Base-by-base conservation (phyloP, 2,329 filamentous ascomycete genomes). In the Beauveria brongniartii region DNA sequence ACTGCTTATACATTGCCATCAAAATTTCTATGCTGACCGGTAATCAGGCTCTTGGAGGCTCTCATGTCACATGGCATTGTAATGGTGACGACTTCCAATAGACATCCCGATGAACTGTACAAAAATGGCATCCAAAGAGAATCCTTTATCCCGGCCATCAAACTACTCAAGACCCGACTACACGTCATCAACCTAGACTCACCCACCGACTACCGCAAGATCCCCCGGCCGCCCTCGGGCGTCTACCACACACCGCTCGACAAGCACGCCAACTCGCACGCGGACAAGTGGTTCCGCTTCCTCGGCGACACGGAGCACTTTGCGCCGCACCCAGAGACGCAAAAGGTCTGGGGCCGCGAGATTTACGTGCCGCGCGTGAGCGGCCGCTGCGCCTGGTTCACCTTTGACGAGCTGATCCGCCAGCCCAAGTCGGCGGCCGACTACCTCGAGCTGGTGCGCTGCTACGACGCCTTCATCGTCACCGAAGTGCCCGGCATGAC, bases 11-110 rank as follows among this genome's bases (percentile, higher is more conserved):
- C 26, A 10, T 16, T 37, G n/a, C 8, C 10, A 4, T 14, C 0
- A 22, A 22, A 22, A 22, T 16, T 16, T 37, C 8, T 41, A 43
- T 55, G 22, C 55, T 52, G 10, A 56, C 22, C n/a, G 46, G 28
- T 14, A 2, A 22, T 1, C 26, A 83, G 90, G 65, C 80, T 99
- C 6, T 84, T 99, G 9, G 92, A 97, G 74, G 83, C 85, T 1
- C 83, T 99, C 60, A 97, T 97, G 92, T 90, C 90, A 4, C 92
- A 97, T 70, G 94, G 94, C n/a, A 92, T 96, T 3, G 92, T 97
- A 18, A 82, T 99, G 57, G 89, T 99, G 37, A 97, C 94, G 7
- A 99, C 94, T 0, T 96, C 91, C 8, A 99, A 99, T 74, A 84
- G 94, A n/a, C 92, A 97, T 68, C 94, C 94, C 0, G 87, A 95